These are phyloP conservation scores for Rusavskia elegans DNA, from an alignment of 495 filamentous ascomycete species.

Conservation along the genomic window DNA sequence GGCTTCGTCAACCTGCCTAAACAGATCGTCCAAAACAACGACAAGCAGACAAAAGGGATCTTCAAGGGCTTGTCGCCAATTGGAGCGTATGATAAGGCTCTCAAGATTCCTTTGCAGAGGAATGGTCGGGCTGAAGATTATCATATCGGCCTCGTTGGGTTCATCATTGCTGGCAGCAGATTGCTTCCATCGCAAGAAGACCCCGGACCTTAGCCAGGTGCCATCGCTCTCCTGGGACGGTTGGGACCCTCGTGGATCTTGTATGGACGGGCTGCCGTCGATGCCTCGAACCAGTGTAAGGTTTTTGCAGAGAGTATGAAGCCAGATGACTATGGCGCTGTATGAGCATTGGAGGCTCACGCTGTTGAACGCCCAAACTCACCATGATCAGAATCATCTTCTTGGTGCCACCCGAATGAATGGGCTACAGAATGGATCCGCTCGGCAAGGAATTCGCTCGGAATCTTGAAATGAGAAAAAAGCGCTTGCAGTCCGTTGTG, in stretches of 20 bases:
- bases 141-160: background rate
- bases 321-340: background rate
- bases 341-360: background rate
- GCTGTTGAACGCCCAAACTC: background rate
- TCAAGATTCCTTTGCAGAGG: background rate
- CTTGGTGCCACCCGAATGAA: background rate
- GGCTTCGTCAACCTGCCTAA: background rate
- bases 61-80: slow-evolving; percentile 1
- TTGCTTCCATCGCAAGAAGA: background rate
- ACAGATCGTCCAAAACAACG: slow-evolving; percentile 2
- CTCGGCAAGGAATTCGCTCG: background rate
- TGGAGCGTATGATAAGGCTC: background rate
- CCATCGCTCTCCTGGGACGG: background rate
- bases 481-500: background rate
- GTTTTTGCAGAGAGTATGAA: background rate
- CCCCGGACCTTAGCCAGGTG: background rate
- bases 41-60: slow-evolving; percentile 6
- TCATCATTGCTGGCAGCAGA: background rate
- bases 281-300: background rate
- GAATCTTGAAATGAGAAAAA: background rate
- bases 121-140: background rate
- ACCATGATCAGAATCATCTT: slow-evolving; percentile 1
- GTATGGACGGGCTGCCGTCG: background rate
- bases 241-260: background rate
- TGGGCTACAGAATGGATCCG: background rate